These are phyloP conservation scores for Podaxis sp. DNA, from an alignment of 768 basidiomycete species.

Conservation along the genomic window DNA sequence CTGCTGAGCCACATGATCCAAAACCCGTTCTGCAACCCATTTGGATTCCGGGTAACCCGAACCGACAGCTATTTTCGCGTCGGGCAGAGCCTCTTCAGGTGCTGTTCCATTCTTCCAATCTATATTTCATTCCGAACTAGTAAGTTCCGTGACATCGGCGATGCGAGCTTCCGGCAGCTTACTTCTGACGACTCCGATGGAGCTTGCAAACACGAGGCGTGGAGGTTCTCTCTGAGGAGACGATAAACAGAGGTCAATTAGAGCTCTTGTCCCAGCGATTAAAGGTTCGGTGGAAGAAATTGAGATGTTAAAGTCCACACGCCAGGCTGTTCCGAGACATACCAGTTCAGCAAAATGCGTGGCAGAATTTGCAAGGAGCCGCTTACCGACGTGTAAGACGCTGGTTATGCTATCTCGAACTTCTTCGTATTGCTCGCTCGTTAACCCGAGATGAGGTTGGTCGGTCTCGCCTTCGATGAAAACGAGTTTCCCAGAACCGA, in stretches of 20 bases:
- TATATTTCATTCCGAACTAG: neutral
- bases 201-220: constrained; percentile 40
- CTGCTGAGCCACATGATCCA: constrained; percentile 26
- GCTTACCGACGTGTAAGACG: constrained; percentile 38
- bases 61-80: constrained; percentile 28
- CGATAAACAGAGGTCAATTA: constrained; percentile 37
- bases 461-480: constrained; percentile 38
- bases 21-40: constrained; percentile 39
- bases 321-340: constrained; percentile 34
- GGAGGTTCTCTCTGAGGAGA: constrained; percentile 27
- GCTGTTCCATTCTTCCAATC: constrained; percentile 18
- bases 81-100: constrained; percentile 26
- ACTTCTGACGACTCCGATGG: constrained; percentile 28
- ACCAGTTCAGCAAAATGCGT: neutral
- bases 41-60: constrained; percentile 42
- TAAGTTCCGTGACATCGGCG: neutral
- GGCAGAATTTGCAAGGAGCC: neutral
- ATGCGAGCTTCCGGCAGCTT: neutral
- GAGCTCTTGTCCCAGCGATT: constrained; percentile 38
- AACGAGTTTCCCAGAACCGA: constrained; percentile 32
- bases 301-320: constrained; percentile 44
- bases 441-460: constrained; percentile 28
- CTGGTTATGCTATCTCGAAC: constrained; percentile 29
- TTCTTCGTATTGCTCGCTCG: constrained; percentile 26
- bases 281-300: constrained; percentile 44